Conservation (phyloP, 2,329 filamentous ascomycete genomes). For the Rhynchosporium secalis region DNA sequence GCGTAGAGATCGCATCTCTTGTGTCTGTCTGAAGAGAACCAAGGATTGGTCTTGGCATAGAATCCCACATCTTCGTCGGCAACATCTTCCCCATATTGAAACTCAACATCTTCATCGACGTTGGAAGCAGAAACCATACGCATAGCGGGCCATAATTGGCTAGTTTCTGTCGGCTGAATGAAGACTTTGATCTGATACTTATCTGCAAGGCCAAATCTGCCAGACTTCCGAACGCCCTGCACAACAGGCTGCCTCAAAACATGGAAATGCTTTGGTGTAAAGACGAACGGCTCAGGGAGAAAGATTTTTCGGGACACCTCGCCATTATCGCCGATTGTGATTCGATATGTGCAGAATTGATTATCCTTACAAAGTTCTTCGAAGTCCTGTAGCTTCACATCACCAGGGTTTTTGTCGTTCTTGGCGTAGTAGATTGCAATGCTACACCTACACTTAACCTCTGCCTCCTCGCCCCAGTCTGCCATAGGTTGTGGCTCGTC, state of each 20-base stretch:
- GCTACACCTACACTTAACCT: constrained; percentile 28
- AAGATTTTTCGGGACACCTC: constrained; percentile 23
- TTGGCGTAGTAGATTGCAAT: constrained; percentile 29
- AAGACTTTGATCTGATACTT: constrained; percentile 28
- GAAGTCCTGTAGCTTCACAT: constrained; percentile 18
- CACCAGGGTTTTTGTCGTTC: constrained; percentile 23
- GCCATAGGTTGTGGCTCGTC: neutral
- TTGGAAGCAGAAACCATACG: constrained; percentile 13
- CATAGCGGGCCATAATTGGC: constrained; percentile 33
- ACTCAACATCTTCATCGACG: constrained; percentile 1
- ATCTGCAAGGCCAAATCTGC: constrained; percentile 28
- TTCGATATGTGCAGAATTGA: constrained; percentile 20
- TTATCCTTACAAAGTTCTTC: constrained; percentile 18
- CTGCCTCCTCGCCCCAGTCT: neutral
- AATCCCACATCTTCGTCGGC: constrained; percentile 17
- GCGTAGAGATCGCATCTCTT: neutral
- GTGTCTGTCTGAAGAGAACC: neutral
- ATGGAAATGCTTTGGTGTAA: constrained; percentile 26
- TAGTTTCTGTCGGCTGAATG: constrained; percentile 20
- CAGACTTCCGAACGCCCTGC: constrained; percentile 13
- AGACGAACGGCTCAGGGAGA: constrained; percentile 27
- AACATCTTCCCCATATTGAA: constrained; percentile 9
- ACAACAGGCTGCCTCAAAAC: constrained; percentile 24
- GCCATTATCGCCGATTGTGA: constrained; percentile 21
- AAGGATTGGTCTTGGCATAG: constrained; percentile 11